A percentile compares a stretch with the other conserved stretches of the same genome.
Evolutionary conservation across 352 stramenopile genomes (phyloP).

Genomic region (Peronospora tabacina): DNA sequence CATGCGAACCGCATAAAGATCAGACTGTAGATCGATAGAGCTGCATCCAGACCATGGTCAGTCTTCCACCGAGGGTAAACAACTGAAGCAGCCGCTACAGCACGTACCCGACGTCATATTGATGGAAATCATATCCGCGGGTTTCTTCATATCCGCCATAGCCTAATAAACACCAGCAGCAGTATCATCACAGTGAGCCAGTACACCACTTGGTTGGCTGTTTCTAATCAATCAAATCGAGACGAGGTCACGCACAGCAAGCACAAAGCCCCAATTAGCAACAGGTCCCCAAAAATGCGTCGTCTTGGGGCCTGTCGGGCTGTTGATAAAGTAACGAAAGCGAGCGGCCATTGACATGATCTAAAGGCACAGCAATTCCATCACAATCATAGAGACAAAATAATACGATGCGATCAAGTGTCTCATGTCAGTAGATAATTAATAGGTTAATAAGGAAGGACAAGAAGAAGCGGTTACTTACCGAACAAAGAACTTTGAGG

Average conservation of each 20-base stretch:
- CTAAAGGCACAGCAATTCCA: background rate
- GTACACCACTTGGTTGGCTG: background rate
- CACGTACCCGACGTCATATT: conserved; percentile 77
- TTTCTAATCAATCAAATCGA: background rate
- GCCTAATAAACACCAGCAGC: conserved; percentile 30
- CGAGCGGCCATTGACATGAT: conserved; percentile 32
- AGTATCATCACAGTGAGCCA: conserved; percentile 5
- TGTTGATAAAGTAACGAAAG: conserved; percentile 67
- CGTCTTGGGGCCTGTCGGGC: conserved; percentile 77
- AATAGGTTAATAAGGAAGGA: background rate
- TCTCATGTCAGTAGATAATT: conserved; percentile 14
- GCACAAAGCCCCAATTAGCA: conserved; percentile 85
- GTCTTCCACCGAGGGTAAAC: too few species aligned
- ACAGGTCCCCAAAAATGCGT: conserved; percentile 86
- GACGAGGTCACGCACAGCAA: conserved; percentile 41
- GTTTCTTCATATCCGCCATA: conserved; percentile 78
- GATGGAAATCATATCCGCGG: conserved; percentile 74
- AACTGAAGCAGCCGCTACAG: too few species aligned
- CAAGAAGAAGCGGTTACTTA: too few species aligned
- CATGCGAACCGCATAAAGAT: conserved; percentile 87
- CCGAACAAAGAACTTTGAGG: too few species aligned
- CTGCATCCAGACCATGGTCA: conserved; percentile 19
- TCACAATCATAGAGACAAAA: too few species aligned
- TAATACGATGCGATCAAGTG: background rate
- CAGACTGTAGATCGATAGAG: conserved; percentile 76